These are phyloP conservation scores for Claviceps sp. DNA, from an alignment of 2,329 filamentous ascomycete species.

Conservation along the genomic window DNA sequence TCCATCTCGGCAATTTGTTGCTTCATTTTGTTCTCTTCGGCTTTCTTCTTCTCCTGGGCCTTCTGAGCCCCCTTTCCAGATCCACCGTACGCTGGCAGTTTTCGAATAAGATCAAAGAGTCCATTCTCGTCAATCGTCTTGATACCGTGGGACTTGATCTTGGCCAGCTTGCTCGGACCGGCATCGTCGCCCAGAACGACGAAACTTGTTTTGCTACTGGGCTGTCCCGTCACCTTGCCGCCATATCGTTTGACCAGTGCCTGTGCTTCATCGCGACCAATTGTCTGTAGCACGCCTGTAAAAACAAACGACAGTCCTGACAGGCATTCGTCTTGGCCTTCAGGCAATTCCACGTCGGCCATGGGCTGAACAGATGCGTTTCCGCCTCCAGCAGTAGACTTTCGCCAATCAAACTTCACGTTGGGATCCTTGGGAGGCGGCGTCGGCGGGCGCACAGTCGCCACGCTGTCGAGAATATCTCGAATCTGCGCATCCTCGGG, in stretches of 20 bases:
- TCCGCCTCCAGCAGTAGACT: conserved; percentile 41
- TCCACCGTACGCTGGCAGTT: conserved; percentile 74
- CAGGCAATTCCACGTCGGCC: conserved; percentile 58
- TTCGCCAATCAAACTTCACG: conserved; percentile 70
- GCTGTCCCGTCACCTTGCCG: conserved; percentile 73
- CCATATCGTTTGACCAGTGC: conserved; percentile 85
- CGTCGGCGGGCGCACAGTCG: conserved; percentile 67
- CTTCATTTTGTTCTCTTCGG: conserved; percentile 71
- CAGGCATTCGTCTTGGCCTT: conserved; percentile 78
- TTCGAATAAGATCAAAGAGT: conserved; percentile 71
- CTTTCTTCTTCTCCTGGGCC: conserved; percentile 68
- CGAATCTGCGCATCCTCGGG: conserved; percentile 59
- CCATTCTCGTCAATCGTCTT: conserved; percentile 94
- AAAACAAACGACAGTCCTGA: conserved; percentile 89
- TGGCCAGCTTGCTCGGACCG: conserved; percentile 82
- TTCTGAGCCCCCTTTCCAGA: conserved; percentile 79
- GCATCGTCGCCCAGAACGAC: conserved; percentile 86
- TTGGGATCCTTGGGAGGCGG: conserved; percentile 61
- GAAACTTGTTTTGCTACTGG: conserved; percentile 87
- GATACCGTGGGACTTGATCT: conserved; percentile 65
- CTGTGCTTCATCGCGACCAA: conserved; percentile 75
- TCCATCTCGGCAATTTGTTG: conserved; percentile 78
- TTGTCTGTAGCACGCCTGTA: conserved; percentile 69
- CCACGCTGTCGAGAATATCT: conserved; percentile 78
- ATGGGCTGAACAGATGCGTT: conserved; percentile 48